phyloP scores from a whole-genome alignment of 2,329 filamentous ascomycete genomes.

The Aspergillus viridinutans region DNA sequence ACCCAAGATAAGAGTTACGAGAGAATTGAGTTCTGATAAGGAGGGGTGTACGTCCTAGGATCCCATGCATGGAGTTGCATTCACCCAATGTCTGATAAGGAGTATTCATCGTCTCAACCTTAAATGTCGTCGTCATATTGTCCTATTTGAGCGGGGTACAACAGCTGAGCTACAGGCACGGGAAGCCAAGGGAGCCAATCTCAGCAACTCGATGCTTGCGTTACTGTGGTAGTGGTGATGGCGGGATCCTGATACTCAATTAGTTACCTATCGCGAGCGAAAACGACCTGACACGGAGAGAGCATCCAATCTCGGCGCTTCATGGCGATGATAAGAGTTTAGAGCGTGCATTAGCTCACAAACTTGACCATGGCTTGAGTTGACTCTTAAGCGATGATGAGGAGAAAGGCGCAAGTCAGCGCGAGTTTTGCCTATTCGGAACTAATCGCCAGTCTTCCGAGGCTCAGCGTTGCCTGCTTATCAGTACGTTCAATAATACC shows the following conservation, averaged over 20 bases:
- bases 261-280: neutral
- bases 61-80: neutral
- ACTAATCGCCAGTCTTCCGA: neutral
- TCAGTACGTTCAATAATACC: neutral
- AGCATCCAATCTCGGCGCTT: neutral
- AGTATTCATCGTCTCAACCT: neutral
- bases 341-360: neutral
- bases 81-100: neutral
- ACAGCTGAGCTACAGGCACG: neutral
- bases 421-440: neutral
- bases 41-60: conserved; percentile 3
- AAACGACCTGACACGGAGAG: neutral
- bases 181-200: neutral
- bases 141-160: neutral
- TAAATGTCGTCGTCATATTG: neutral
- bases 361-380: neutral
- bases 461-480: neutral
- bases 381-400: neutral
- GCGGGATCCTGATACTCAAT: neutral
- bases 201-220: neutral
- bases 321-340: neutral
- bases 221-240: neutral
- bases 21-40: neutral
- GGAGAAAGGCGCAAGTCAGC: neutral
- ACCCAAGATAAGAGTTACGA: neutral